A percentile compares a stretch with the other conserved stretches of the same genome.
These are phyloP conservation scores for Backusella tuberculispora DNA, from an alignment of 192 early-diverging fungal species.

Conservation along the genomic window DNA sequence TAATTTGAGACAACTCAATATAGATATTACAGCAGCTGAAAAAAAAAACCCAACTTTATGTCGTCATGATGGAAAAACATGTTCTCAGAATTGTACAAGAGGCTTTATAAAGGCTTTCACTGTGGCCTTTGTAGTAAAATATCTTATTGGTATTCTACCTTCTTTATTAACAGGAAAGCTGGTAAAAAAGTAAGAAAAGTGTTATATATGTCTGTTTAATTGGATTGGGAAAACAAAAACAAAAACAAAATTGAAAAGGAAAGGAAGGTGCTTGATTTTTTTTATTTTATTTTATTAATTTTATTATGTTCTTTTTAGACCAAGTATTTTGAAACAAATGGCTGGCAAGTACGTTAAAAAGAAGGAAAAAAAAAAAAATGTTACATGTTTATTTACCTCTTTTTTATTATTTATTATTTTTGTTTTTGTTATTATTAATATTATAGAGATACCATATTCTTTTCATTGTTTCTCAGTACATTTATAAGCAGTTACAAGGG, in stretches of 20 bases:
- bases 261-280: not conserved
- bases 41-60: constrained; percentile 44
- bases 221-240: not conserved
- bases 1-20: constrained; percentile 44
- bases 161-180: constrained; percentile 57
- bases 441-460: constrained; percentile 60
- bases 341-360: constrained; percentile 44
- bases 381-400: not conserved
- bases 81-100: constrained; percentile 64
- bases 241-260: no score
- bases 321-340: constrained; percentile 46
- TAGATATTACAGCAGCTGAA: constrained; percentile 41
- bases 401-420: not conserved
- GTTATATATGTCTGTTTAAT: not conserved
- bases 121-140: constrained; percentile 65
- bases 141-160: constrained; percentile 55
- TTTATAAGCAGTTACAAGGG: constrained; percentile 68
- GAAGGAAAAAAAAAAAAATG: not conserved
- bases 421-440: not conserved
- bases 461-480: constrained; percentile 69
- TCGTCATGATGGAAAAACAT: constrained; percentile 66
- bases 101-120: constrained; percentile 66
- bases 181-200: constrained; percentile 51
- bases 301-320: constrained; percentile 32
- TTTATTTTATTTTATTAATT: not conserved